Evolutionary conservation across 805 yeast genomes (phyloP), one percentile per base, ranked within the genome.

Genomic region (Zygosaccharomyces kombuchaensis): DNA sequence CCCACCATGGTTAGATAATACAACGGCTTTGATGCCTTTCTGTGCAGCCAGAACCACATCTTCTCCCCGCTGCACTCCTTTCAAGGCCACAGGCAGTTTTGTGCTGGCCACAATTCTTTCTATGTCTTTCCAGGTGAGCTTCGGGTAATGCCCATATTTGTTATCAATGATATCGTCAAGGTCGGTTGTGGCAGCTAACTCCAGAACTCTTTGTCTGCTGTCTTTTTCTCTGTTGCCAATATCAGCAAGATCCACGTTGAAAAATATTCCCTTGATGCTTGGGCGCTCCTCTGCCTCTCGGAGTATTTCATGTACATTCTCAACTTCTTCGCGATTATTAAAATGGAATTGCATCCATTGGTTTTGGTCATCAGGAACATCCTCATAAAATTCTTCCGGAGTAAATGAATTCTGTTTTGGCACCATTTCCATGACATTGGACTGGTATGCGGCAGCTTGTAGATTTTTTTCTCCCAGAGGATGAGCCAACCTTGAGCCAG

Each of bases 1-100:
- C 9, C 89, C 90, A 16, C 89, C 90, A 60, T 84, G 88, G 57
- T 84, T 84, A 9, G 88, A 81, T 12, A 84, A 68, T 36, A 83
- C 73, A 21, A 81, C 77, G 6, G 87, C 90, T 34, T 75, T 75
- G 30, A 79, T 75, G 0, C 84, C 84, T 45, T 74, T 65, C 44
- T 76, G 75, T 4, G 77, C 74, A 6, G 89, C 87, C 40, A 66
- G 59, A 12, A 80, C 65, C 1, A 82, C 77, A 58, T 84, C 90
- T 51, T 81, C 87, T 12, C 77, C 78, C 6, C 82, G 69, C 60
- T 82, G 85, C 8, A 84, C 68, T 2, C 90, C 91, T 59, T 84
- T 84, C 50, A 74, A 66, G 51, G 73, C 73, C 48, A 76, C 65
- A 21, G 81, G 78, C 46, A 78, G 58, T 2, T 63, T 61, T 0